phyloP scores from a whole-genome alignment of 495 filamentous ascomycete genomes.

The Penicillium macrosclerotiorum region DNA sequence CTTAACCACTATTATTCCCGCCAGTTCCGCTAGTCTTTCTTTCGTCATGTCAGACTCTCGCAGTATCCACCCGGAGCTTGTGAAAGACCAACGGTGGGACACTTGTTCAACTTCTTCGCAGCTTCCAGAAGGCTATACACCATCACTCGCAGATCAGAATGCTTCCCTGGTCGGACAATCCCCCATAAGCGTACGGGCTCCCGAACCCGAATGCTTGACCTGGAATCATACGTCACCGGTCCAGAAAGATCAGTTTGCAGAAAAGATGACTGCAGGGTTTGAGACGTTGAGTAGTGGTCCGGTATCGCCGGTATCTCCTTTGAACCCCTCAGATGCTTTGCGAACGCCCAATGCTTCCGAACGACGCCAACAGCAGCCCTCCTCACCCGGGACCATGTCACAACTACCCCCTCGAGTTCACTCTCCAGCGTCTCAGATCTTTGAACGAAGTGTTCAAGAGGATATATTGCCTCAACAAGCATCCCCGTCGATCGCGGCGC shows the following conservation, averaged over 20 bases:
- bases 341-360: conserved; percentile 20
- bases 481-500: conserved; percentile 71
- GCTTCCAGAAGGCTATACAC: not conserved
- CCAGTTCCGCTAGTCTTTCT: not conserved
- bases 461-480: conserved; percentile 55
- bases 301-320: conserved; percentile 25
- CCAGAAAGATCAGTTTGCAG: conserved; percentile 8
- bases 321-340: conserved; percentile 38
- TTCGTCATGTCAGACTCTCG: conserved; percentile 13
- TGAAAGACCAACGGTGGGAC: not conserved
- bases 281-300: conserved; percentile 15
- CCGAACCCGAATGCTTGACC: conserved; percentile 20
- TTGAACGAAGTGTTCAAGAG: conserved; percentile 92
- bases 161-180: conserved; percentile 5
- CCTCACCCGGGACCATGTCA: conserved; percentile 47
- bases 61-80: not conserved
- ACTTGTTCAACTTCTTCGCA: conserved; percentile 1
- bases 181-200: conserved; percentile 12
- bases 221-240: conserved; percentile 14
- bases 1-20: conserved; percentile 1
- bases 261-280: not conserved
- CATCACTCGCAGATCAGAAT: conserved; percentile 5
- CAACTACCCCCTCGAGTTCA: conserved; percentile 58
- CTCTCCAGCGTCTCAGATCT: conserved; percentile 79
- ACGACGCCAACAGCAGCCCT: conserved; percentile 32